A percentile compares a stretch with the other conserved stretches of the same genome.
Conservation (phyloP, 2,329 filamentous ascomycete genomes). For the Botrytis galanthina region DNA sequence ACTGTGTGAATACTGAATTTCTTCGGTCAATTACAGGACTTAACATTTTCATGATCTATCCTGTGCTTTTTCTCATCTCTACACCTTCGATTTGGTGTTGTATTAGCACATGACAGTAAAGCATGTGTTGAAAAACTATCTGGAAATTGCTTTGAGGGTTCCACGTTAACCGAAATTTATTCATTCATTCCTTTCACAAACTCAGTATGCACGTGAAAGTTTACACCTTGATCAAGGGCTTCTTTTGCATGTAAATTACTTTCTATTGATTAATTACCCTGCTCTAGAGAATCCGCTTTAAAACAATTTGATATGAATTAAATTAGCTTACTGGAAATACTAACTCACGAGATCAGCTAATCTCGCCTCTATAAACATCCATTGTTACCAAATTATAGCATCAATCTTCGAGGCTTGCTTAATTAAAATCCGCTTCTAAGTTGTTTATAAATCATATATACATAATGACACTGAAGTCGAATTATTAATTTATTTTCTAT, state of each 20-base stretch:
- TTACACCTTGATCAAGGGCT: not conserved
- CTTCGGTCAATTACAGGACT: not conserved
- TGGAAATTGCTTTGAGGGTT: not conserved
- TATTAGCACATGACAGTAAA: not conserved
- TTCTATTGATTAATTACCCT: not conserved
- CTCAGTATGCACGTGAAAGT: not conserved
- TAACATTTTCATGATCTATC: not conserved
- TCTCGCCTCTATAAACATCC: not conserved
- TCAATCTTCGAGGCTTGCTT: not conserved
- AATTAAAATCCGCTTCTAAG: rapidly evolving
- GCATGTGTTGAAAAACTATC: rapidly evolving
- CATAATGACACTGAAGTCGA: no score
- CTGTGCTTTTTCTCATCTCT: not conserved
- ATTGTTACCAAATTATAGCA: not conserved
- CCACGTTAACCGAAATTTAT: not conserved
- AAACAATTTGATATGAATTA: not conserved
- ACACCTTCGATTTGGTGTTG: not conserved
- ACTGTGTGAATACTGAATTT: not conserved
- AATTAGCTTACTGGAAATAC: not conserved
- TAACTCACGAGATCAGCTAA: not conserved
- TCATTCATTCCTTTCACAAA: not conserved
- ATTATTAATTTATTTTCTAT: no score
- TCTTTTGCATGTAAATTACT: not conserved
- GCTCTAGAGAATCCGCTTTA: no score
- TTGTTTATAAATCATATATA: rapidly evolving